phyloP scores from a whole-genome alignment of 805 yeast species.

The Wickerhamiella azymoides region DNA sequence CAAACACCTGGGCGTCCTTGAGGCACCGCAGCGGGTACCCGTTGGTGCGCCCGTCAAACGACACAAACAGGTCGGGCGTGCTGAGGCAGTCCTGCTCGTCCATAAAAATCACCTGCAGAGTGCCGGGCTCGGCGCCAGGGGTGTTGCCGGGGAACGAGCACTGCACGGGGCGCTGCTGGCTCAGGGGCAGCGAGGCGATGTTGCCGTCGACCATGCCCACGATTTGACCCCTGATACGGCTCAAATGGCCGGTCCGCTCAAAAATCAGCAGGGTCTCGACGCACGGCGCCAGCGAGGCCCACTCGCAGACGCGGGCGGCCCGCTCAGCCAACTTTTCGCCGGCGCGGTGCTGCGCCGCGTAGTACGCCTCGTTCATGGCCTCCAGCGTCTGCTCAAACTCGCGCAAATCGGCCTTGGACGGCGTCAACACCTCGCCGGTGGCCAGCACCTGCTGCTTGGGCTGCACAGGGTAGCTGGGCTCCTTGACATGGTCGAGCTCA shows the following conservation, averaged over 20 bases:
- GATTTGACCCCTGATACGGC: neutral
- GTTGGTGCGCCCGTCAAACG: constrained; percentile 2
- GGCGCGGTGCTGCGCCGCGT: neutral
- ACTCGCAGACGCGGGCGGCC: neutral
- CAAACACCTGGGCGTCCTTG: neutral
- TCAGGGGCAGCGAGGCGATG: neutral
- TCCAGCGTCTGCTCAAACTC: neutral
- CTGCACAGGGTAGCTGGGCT: neutral
- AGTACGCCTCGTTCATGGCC: neutral
- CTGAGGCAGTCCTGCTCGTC: neutral
- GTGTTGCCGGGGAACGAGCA: constrained; percentile 2
- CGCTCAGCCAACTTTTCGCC: neutral
- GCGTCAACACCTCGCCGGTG: neutral
- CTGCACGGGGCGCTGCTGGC: constrained; percentile 2
- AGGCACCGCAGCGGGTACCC: constrained; percentile 10
- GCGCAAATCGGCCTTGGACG: neutral
- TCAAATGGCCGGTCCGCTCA: neutral
- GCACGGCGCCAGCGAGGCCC: constrained; percentile 7
- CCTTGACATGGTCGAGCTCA: neutral
- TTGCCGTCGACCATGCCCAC: neutral
- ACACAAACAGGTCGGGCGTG: constrained; percentile 9
- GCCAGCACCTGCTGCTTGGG: constrained; percentile 6
- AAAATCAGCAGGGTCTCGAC: constrained; percentile 2
- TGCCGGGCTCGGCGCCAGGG: neutral
- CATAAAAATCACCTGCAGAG: neutral